Evolutionary conservation across 208 protist species (phyloP).

Genomic region (Naegleria fowleri): DNA sequence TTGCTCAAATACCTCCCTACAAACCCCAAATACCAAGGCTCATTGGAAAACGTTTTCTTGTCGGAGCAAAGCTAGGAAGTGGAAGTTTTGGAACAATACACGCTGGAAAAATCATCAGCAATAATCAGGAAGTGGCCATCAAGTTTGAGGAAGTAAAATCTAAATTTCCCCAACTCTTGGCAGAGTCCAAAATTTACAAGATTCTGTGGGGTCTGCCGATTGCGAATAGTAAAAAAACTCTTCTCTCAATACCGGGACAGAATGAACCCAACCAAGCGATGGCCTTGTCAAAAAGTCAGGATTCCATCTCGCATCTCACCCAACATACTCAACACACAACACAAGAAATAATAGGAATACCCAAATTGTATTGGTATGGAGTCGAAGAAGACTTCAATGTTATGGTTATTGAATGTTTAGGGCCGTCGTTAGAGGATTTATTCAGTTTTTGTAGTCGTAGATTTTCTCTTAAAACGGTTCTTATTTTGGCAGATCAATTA

Average conservation of each 20-base stretch:
- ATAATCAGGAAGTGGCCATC: slow-evolving; percentile 74
- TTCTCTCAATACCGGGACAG: background rate
- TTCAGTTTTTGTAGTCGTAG: slow-evolving; percentile 64
- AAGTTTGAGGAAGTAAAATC: slow-evolving; percentile 55
- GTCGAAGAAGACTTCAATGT: slow-evolving; percentile 93
- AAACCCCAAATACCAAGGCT: background rate
- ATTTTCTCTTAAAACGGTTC: slow-evolving; percentile 29
- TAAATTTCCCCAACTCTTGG: background rate
- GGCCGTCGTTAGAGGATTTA: slow-evolving; percentile 94
- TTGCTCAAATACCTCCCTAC: background rate
- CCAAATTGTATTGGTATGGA: slow-evolving; percentile 86
- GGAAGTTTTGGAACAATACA: slow-evolving; percentile 97
- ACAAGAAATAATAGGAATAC: slow-evolving; percentile 76
- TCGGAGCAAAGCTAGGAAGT: slow-evolving; percentile 94
- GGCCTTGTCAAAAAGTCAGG: slow-evolving; percentile 50
- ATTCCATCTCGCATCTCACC: slow-evolving; percentile 36
- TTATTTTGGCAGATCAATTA: slow-evolving; percentile 31
- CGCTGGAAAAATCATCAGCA: slow-evolving; percentile 54
- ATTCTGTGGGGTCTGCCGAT: background rate
- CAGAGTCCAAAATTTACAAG: background rate
- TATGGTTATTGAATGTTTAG: slow-evolving; percentile 97
- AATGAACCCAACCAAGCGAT: no score
- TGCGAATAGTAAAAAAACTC: background rate
- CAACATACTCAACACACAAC: background rate
- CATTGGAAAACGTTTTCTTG: background rate